These are phyloP conservation scores for Candida nemodendra DNA, from an alignment of 805 yeast genomes.

Conservation along the genomic window DNA sequence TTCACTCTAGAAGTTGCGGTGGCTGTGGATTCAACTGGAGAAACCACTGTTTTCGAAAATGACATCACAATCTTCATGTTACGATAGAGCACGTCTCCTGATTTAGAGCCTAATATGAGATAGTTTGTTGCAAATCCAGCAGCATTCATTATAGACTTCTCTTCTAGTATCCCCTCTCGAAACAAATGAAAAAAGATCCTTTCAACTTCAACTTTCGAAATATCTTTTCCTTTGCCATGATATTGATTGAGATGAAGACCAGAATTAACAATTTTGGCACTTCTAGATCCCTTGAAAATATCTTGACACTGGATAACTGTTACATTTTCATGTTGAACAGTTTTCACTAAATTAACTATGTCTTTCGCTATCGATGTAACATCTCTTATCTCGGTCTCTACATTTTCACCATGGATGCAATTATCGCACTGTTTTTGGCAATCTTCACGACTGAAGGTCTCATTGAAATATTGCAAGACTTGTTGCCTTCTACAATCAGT, in stretches of 20 bases:
- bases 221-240: conserved; percentile 68
- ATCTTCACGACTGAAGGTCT: conserved; percentile 60
- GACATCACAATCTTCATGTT: conserved; percentile 48
- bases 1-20: conserved; percentile 1
- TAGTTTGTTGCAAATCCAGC: conserved; percentile 84
- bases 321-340: conserved; percentile 56
- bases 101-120: conserved; percentile 59
- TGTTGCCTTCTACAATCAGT: conserved; percentile 89
- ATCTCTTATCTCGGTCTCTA: conserved; percentile 54
- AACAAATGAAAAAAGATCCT: conserved; percentile 78
- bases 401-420: conserved; percentile 51
- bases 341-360: conserved; percentile 57
- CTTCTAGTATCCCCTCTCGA: conserved; percentile 62
- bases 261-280: conserved; percentile 55
- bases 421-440: conserved; percentile 85
- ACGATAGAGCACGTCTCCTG: conserved; percentile 43
- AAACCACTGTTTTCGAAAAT: conserved; percentile 35
- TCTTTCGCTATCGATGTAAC: conserved; percentile 62
- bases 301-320: conserved; percentile 83
- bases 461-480: conserved; percentile 89
- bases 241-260: conserved; percentile 60
- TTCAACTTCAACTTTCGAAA: conserved; percentile 71
- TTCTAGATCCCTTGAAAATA: conserved; percentile 69
- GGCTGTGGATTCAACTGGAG: conserved; percentile 1
- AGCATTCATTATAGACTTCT: conserved; percentile 67